Evolutionary conservation across 2,329 filamentous ascomycete species (phyloP), one percentile per base, ranked within the genome.

Genomic region (Aureobasidium subglaciale): DNA sequence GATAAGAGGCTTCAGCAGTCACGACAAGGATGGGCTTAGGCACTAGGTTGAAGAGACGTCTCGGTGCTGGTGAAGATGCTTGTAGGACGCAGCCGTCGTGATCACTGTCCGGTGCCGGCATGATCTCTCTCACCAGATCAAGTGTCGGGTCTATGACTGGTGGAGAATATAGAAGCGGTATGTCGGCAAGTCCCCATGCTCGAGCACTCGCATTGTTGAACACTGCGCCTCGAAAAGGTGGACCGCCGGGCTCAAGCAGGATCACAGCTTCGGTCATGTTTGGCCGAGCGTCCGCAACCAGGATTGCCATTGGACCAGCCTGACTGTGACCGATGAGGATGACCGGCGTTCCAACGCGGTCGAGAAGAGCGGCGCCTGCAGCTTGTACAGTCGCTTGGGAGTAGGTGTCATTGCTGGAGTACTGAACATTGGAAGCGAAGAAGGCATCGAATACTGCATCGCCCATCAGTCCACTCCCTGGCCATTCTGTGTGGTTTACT

Each of bases 1-100:
- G 81, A n/a, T 72, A 75, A 50, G 77, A 78, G 3, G 81, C 75
- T 56, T 82, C 76, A 0, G 70, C 70, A 0, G 79, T 82, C 24
- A 81, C 62, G 15, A 83, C 59, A 1, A 79, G 65, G 5, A 78
- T 74, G 0, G 73, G 75, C 5, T 82, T 70, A 15, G 70, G 69
- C 2, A 65, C 62, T 7, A 85, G 64, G 29, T 82, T 77, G 5
- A 66, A 63, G 13, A 85, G 67, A 60, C 74, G 66, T 18, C 74
- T 73, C 9, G 71, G 67, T 2, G 72, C 67, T 8, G 57, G 57
- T n/a, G 22, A 43, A 18, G 68, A 59, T 0, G 61, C 61, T 59
- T 77, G 75, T 55, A 75, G 60, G 13, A 73, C 65, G 56, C 73
- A 76, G 4, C 68, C 56, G 1, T 61, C 60, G 15, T 67, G 60